These are phyloP conservation scores for Trifolium pratense DNA, from an alignment of 306 rosid species.

Conservation along the genomic window DNA sequence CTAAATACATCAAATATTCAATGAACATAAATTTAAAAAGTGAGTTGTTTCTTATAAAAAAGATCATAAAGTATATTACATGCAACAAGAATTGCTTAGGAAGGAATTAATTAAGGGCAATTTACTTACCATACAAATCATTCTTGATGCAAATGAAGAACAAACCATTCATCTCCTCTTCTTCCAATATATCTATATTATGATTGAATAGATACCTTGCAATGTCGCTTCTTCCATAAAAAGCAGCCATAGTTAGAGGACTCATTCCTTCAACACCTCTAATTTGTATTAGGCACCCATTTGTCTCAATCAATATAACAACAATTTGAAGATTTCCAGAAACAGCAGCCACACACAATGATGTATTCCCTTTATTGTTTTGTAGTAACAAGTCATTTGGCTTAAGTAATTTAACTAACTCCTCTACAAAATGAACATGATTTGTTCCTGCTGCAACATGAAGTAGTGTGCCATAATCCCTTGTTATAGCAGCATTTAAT, in stretches of 20 bases:
- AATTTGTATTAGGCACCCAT: not conserved
- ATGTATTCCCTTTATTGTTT: slow-evolving; percentile 38
- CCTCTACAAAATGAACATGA: slow-evolving; percentile 43
- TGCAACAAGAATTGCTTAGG: no score
- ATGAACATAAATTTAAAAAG: no score
- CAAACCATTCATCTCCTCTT: not conserved
- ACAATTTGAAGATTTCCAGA: slow-evolving; percentile 40
- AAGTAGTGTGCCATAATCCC: slow-evolving; percentile 38
- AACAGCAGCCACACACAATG: slow-evolving; percentile 43
- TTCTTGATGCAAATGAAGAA: slow-evolving; percentile 39
- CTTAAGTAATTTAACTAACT: slow-evolving; percentile 26
- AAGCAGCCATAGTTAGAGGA: slow-evolving; percentile 49
- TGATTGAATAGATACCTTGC: slow-evolving; percentile 20
- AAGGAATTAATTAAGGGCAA: not conserved
- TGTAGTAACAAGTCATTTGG: slow-evolving; percentile 36
- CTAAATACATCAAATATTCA: no score
- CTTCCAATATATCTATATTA: not conserved
- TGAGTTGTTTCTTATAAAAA: no score
- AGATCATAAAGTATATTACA: no score
- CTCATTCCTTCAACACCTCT: slow-evolving; percentile 32
- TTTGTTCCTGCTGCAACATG: slow-evolving; percentile 49
- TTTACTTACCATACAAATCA: slow-evolving; percentile 44
- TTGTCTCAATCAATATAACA: slow-evolving; percentile 14
- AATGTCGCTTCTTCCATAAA: slow-evolving; percentile 42
- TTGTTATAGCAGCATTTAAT: slow-evolving; percentile 38